Evolutionary conservation across 2,329 filamentous ascomycete species (phyloP), one percentile per base, ranked within the genome.

Genomic region (Verticillium zaregamsianum): DNA sequence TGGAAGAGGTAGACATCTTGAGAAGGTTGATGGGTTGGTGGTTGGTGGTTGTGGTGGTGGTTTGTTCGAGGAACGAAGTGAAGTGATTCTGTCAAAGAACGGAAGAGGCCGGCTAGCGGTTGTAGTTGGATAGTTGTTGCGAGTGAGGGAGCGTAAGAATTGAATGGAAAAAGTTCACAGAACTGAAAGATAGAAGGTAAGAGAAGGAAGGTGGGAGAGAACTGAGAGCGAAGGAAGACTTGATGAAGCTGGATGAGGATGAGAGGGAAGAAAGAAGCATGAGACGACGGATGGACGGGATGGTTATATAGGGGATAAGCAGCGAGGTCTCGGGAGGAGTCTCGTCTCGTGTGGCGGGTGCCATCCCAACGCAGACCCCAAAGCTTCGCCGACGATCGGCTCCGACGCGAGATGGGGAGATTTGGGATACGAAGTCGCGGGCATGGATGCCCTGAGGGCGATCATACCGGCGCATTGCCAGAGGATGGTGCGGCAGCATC

Each of bases 1-100:
- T 80, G 68, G 78, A 79, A 68, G 74, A 69, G 66, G 61, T 54
- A 64, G 78, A 77, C 80, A 82, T 83, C 63, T 65, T 78, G 68
- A 17, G 11, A 37, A 55, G 9, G 49, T 59, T 60, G 54, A 55
- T 15, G 58, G 55, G 32, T 45, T 55, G 33, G 35, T 37, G 37
- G 25, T 6, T 25, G 56, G 32, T 3, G 32, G 35, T 49, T 58
- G 52, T 58, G 6, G 20, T 23, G 28, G 28, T 28, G 5, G 28
- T 28, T 28, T 28, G 28, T 28, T 28, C 40, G 7, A 23, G 56
- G 20, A 54, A 62, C 57, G 63, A 65, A 63, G 61, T 55, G 37
- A 57, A 61, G 23, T 57, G 58, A 59, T 59, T 57, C 40, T 54
- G 58, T 54, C 61, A 66, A 63, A 57, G 65, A 66, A 23, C 52